Percentiles rank a stretch among this genome's conserved stretches.
Conservation (phyloP, 306 rosid genomes). For the Trifolium repens region DNA sequence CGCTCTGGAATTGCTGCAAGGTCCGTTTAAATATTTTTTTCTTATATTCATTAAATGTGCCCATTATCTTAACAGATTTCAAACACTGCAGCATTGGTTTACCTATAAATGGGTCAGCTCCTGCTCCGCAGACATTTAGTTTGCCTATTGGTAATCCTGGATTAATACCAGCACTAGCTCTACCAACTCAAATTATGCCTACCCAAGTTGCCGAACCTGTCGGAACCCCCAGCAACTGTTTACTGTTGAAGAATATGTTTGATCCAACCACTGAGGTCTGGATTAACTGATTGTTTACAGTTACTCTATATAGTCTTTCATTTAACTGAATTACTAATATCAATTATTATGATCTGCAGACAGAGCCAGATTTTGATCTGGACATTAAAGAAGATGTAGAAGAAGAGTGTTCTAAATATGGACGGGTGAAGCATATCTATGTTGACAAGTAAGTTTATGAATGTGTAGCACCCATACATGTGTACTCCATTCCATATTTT, state of each 20-base stretch:
- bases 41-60: not conserved
- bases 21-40: slow-evolving; percentile 49
- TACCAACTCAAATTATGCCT: slow-evolving; percentile 60
- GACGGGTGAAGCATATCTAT: slow-evolving; percentile 83
- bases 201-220: slow-evolving; percentile 62
- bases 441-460: slow-evolving; percentile 82
- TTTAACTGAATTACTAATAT: slow-evolving; percentile 35
- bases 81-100: slow-evolving; percentile 74
- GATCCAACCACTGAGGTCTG: slow-evolving; percentile 93
- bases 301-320: slow-evolving; percentile 12
- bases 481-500: slow-evolving; percentile 6
- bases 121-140: slow-evolving; percentile 54
- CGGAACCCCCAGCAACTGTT: slow-evolving; percentile 88
- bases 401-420: slow-evolving; percentile 94
- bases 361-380: slow-evolving; percentile 83
- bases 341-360: slow-evolving; percentile 54
- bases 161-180: slow-evolving; percentile 53
- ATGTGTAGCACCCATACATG: not conserved
- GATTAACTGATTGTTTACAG: slow-evolving; percentile 29
- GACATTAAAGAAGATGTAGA: slow-evolving; percentile 96
- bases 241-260: slow-evolving; percentile 91
- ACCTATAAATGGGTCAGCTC: slow-evolving; percentile 74
- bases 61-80: slow-evolving; percentile 22
- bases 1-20: slow-evolving; percentile 95
- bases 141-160: slow-evolving; percentile 80